phyloP scores from a whole-genome alignment of 1,284 basidiomycete genomes.

The Malassezia dermatis region DNA sequence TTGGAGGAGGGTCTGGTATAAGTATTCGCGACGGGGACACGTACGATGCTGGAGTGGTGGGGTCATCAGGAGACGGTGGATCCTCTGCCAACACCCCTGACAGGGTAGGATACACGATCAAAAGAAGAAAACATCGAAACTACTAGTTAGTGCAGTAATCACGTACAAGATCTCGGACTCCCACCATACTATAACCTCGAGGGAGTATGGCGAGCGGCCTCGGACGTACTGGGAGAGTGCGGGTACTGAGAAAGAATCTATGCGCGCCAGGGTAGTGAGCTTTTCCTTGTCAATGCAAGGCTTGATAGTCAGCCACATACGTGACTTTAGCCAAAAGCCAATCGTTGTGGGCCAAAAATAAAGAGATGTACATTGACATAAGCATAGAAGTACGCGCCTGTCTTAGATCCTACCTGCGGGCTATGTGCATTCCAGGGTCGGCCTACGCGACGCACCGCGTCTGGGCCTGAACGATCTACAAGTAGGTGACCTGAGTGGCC shows the following conservation, averaged over 20 bases:
- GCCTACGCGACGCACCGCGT: background rate
- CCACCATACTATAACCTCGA: background rate
- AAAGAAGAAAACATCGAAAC: background rate
- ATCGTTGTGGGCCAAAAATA: background rate
- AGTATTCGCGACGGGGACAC: background rate
- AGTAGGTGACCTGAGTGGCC: conserved; percentile 16
- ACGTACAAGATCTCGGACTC: background rate
- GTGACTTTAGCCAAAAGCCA: background rate
- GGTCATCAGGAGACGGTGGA: background rate
- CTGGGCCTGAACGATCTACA: background rate
- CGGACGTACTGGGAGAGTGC: background rate
- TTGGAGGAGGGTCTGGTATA: background rate
- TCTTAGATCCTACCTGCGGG: background rate
- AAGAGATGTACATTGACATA: background rate
- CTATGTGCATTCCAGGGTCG: background rate
- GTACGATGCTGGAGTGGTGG: background rate
- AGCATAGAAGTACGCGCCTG: background rate
- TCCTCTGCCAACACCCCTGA: background rate
- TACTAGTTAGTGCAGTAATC: background rate
- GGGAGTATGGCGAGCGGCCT: background rate
- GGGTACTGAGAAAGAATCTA: background rate
- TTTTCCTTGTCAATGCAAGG: background rate
- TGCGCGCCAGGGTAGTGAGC: background rate
- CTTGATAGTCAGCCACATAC: background rate
- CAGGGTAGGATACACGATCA: background rate